Evolutionary conservation across 2,329 filamentous ascomycete genomes (phyloP).

Genomic region (Fusarium miscanthi): DNA sequence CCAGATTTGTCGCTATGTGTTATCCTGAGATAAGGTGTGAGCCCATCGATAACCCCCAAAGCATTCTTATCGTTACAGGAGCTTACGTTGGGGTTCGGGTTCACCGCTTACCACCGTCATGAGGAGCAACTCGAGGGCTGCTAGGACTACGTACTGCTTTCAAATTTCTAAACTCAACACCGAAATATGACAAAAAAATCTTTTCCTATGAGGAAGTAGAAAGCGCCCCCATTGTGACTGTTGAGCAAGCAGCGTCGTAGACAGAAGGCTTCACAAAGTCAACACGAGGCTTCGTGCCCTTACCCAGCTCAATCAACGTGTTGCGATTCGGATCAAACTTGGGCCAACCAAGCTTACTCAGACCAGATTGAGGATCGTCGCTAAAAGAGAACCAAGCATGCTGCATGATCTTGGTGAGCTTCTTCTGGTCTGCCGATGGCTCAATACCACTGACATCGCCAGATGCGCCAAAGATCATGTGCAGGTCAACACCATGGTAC

Average conservation of each 20-base stretch:
- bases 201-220: slow-evolving; percentile 1
- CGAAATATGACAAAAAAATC: fast-evolving
- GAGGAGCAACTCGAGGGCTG: no score
- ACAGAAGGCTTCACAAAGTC: slow-evolving; percentile 26
- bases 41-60: no score
- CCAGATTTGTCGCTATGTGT: no score
- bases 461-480: slow-evolving; percentile 59
- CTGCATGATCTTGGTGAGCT: slow-evolving; percentile 53
- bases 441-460: slow-evolving; percentile 53
- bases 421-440: slow-evolving; percentile 45
- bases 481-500: slow-evolving; percentile 61
- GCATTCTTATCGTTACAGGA: no score
- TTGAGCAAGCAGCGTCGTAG: slow-evolving; percentile 34
- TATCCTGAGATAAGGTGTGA: no score
- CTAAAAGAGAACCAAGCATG: slow-evolving; percentile 56
- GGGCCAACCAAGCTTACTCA: slow-evolving; percentile 45
- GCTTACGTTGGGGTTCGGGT: no score
- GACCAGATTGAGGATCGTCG: slow-evolving; percentile 50
- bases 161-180: no score
- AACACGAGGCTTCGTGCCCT: background rate
- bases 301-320: slow-evolving; percentile 33
- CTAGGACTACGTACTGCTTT: no score
- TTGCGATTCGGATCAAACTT: slow-evolving; percentile 26
- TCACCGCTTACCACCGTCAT: no score
- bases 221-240: slow-evolving; percentile 33